Conservation (phyloP, 2,329 filamentous ascomycete species). For the Colletotrichum echinochloae region DNA sequence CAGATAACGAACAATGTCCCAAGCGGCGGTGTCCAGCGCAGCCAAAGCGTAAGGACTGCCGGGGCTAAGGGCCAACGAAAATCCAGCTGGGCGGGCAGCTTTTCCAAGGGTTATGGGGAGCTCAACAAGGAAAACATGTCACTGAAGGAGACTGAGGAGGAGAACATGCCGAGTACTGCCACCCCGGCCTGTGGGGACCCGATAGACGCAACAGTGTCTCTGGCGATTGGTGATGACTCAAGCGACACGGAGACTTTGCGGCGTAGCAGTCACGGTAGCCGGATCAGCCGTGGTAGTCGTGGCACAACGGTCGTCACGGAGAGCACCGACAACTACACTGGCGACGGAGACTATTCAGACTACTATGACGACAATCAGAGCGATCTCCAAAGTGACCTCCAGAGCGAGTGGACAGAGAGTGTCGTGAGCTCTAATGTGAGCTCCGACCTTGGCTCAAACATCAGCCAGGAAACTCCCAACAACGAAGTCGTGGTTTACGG, state of each 20-base stretch:
- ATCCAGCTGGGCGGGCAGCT: slow-evolving; percentile 73
- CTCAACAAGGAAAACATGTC: slow-evolving; percentile 73
- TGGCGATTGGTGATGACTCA: slow-evolving; percentile 49
- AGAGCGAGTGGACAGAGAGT: slow-evolving; percentile 64
- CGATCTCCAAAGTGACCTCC: slow-evolving; percentile 43
- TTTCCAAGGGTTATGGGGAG: slow-evolving; percentile 62
- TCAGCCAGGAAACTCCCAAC: slow-evolving; percentile 41
- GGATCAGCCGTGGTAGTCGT: slow-evolving; percentile 48
- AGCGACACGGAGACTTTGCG: slow-evolving; percentile 66
- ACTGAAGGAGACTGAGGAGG: slow-evolving; percentile 73
- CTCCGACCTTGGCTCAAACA: slow-evolving; percentile 30
- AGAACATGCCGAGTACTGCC: slow-evolving; percentile 48
- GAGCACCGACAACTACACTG: slow-evolving; percentile 53
- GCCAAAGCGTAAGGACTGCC: slow-evolving; percentile 80
- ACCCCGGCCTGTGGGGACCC: slow-evolving; percentile 15
- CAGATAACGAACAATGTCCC: slow-evolving; percentile 85
- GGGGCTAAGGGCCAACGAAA: slow-evolving; percentile 68
- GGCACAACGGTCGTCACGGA: slow-evolving; percentile 62
- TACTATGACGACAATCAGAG: slow-evolving; percentile 48
- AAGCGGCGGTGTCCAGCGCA: slow-evolving; percentile 75
- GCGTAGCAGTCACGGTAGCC: slow-evolving; percentile 56
- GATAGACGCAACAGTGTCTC: slow-evolving; percentile 36
- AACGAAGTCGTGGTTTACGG: slow-evolving; percentile 51
- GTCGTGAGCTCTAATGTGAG: slow-evolving; percentile 43
- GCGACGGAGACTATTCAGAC: slow-evolving; percentile 53